These are phyloP conservation scores for Kondoa malvinella DNA, from an alignment of 768 basidiomycete species.

Conservation along the genomic window DNA sequence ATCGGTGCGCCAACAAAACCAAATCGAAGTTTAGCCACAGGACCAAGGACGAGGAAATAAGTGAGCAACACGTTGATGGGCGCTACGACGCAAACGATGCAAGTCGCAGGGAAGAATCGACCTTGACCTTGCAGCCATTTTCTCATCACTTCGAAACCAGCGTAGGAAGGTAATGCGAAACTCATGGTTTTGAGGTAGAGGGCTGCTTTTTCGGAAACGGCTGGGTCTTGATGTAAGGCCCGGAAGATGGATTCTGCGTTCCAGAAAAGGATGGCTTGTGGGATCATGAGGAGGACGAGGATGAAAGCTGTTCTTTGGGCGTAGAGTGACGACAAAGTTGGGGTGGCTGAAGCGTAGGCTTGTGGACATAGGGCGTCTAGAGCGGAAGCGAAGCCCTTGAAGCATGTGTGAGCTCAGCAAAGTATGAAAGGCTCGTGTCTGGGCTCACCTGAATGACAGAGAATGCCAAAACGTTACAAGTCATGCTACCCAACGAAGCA, in stretches of 20 bases:
- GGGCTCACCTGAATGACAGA: not conserved
- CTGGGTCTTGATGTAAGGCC: conserved; percentile 31
- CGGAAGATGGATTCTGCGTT: conserved; percentile 65
- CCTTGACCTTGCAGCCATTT: conserved; percentile 36
- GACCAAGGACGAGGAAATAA: conserved; percentile 47
- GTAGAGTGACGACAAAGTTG: conserved; percentile 16
- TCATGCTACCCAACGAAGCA: not conserved
- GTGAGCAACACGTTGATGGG: conserved; percentile 72
- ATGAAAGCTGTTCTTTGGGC: conserved; percentile 21
- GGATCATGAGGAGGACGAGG: conserved; percentile 25
- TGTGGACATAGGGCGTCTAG: conserved; percentile 7
- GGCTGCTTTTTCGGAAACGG: conserved; percentile 20
- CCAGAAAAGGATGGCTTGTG: conserved; percentile 57
- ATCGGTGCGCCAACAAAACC: conserved; percentile 88
- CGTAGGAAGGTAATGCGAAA: conserved; percentile 26
- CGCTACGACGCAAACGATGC: conserved; percentile 61
- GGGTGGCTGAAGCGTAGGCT: conserved; percentile 2
- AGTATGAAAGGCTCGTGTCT: not conserved
- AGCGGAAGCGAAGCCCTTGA: conserved; percentile 1
- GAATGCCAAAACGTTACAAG: not conserved
- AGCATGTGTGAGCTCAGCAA: not conserved
- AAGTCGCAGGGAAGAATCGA: conserved; percentile 67
- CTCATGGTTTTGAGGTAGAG: conserved; percentile 22
- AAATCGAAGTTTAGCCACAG: conserved; percentile 42
- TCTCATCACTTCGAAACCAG: conserved; percentile 25